These are phyloP conservation scores for Aspergillus mulundensis DNA, from an alignment of 495 filamentous ascomycete species.

Conservation along the genomic window DNA sequence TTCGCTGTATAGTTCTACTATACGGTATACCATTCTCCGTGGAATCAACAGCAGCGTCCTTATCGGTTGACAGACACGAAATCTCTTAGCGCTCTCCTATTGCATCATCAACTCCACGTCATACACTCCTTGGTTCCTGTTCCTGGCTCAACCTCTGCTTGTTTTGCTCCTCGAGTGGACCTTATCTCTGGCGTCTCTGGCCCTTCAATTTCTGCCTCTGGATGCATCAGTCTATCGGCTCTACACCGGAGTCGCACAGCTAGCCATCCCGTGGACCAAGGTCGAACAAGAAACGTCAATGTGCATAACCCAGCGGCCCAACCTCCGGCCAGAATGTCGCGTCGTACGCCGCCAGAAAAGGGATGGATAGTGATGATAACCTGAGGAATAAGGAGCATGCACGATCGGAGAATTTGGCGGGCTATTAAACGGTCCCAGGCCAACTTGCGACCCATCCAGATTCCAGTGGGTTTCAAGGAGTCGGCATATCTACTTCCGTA, in stretches of 20 bases:
- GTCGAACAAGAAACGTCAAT: background rate
- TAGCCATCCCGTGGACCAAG: background rate
- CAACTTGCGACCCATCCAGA: background rate
- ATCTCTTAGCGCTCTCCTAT: background rate
- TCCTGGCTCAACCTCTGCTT: background rate
- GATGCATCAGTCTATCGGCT: background rate
- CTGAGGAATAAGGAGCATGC: background rate
- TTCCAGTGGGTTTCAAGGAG: background rate
- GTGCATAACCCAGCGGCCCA: background rate
- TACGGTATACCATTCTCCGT: too few species aligned
- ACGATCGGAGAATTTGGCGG: constrained; percentile 9
- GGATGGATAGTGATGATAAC: background rate
- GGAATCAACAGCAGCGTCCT: too few species aligned
- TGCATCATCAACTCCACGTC: constrained; percentile 8
- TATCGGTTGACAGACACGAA: background rate
- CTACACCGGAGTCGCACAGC: background rate
- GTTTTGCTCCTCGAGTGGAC: background rate
- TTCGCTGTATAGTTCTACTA: background rate
- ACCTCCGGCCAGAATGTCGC: background rate
- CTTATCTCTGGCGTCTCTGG: background rate
- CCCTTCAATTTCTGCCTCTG: background rate
- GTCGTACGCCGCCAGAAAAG: constrained; percentile 1
- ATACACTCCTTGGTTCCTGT: constrained; percentile 1
- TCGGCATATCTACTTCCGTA: background rate
- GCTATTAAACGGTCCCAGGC: background rate